Conservation (phyloP, 352 stramenopile genomes). For the Pythium oligandrum region DNA sequence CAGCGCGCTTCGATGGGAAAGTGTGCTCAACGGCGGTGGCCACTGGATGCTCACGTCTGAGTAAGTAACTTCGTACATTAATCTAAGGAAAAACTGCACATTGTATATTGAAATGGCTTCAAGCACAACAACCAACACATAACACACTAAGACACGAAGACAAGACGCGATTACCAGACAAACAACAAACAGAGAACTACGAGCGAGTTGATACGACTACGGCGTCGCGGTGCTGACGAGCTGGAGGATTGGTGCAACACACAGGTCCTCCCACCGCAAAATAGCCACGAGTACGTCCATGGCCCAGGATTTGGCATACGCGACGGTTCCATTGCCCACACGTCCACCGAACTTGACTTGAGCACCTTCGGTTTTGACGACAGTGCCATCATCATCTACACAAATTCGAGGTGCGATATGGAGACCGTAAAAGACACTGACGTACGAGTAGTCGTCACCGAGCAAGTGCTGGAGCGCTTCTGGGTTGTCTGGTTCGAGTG, state of each 20-base stretch:
- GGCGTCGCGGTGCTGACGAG: neutral
- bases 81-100: too few relatives aligned
- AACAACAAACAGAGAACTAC: too few relatives aligned
- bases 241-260: constrained; percentile 16
- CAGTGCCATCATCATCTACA: neutral
- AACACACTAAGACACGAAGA: too few relatives aligned
- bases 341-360: constrained; percentile 20
- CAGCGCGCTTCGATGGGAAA: constrained; percentile 18
- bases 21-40: constrained; percentile 3
- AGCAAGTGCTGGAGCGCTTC: constrained; percentile 5
- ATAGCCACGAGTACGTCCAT: constrained; percentile 20
- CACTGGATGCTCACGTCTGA: too few relatives aligned
- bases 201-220: too few relatives aligned
- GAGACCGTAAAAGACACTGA: constrained; percentile 21
- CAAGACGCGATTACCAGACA: too few relatives aligned
- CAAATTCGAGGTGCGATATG: constrained; percentile 11
- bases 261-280: constrained; percentile 21
- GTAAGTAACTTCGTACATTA: too few relatives aligned
- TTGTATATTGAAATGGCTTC: too few relatives aligned
- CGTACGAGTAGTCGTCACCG: constrained; percentile 15
- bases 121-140: too few relatives aligned
- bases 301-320: constrained; percentile 19
- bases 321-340: constrained; percentile 18
- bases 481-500: constrained; percentile 13
- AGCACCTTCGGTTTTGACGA: constrained; percentile 3